Conservation (phyloP, 2,329 filamentous ascomycete genomes). For the Dactylellina sp. region DNA sequence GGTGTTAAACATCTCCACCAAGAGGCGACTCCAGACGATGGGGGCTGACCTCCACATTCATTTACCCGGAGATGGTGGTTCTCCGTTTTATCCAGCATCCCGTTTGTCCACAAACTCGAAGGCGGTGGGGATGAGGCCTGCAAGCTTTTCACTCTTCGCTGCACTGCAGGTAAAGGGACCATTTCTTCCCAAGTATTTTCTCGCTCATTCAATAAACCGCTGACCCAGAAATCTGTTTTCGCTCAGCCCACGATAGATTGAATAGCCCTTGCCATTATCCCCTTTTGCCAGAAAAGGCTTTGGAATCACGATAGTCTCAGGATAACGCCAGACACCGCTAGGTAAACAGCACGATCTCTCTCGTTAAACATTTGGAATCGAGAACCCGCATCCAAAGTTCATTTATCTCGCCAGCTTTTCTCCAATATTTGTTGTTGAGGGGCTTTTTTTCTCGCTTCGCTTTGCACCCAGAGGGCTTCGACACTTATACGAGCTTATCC, state of each 20-base stretch:
- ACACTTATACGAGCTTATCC: constrained; percentile 34
- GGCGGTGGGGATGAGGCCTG: constrained; percentile 29
- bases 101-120: constrained; percentile 41
- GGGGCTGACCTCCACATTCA: constrained; percentile 50
- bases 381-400: constrained; percentile 1
- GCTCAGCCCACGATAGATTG: constrained; percentile 54
- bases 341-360: constrained; percentile 7
- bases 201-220: constrained; percentile 2
- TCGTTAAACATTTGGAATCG: constrained; percentile 21
- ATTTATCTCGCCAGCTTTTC: neutral
- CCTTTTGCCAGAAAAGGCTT: constrained; percentile 24
- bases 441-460: constrained; percentile 22
- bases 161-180: constrained; percentile 35
- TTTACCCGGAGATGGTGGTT: constrained; percentile 56
- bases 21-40: constrained; percentile 46
- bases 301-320: constrained; percentile 37
- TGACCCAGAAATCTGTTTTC: constrained; percentile 23
- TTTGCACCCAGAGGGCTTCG: constrained; percentile 1
- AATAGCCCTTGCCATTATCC: constrained; percentile 35
- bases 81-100: constrained; percentile 49
- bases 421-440: constrained; percentile 5
- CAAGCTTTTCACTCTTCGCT: constrained; percentile 10
- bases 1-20: constrained; percentile 30
- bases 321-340: constrained; percentile 23
- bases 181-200: neutral